These are phyloP conservation scores for Pleoardoris graminearum DNA, from an alignment of 2,329 filamentous ascomycete species.

Conservation along the genomic window DNA sequence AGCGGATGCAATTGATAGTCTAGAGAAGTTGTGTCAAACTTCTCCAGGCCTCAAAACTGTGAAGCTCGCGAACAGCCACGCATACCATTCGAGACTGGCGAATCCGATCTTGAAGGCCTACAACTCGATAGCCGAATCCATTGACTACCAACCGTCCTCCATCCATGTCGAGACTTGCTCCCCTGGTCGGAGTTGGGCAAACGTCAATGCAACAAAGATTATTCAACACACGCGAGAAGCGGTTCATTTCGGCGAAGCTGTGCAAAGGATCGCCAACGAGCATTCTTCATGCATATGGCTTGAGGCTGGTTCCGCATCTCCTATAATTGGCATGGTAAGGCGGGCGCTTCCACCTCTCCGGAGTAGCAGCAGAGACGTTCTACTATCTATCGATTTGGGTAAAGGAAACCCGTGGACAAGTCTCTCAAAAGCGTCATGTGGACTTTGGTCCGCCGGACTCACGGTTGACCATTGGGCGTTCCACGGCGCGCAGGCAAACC, in stretches of 20 bases:
- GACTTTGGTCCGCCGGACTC: slow-evolving; percentile 48
- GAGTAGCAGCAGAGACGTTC: neutral
- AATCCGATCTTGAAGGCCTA: slow-evolving; percentile 28
- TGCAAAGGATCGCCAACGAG: neutral
- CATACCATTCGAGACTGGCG: slow-evolving; percentile 36
- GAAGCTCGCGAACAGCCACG: slow-evolving; percentile 30
- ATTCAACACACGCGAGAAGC: slow-evolving; percentile 3
- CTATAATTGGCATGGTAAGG: slow-evolving; percentile 9
- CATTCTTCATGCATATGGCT: slow-evolving; percentile 6
- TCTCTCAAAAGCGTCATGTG: slow-evolving; percentile 27
- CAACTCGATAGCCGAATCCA: slow-evolving; percentile 19
- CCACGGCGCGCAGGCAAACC: slow-evolving; percentile 28
- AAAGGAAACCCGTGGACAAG: neutral
- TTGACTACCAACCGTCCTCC: neutral
- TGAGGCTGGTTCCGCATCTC: slow-evolving; percentile 4
- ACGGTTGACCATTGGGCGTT: slow-evolving; percentile 45
- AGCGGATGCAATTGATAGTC: slow-evolving; percentile 32
- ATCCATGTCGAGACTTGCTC: neutral
- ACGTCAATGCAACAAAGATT: neutral
- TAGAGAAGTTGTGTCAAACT: slow-evolving; percentile 11
- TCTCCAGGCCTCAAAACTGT: slow-evolving; percentile 16
- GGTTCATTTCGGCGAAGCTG: neutral
- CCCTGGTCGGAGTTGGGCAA: neutral
- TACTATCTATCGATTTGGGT: neutral
- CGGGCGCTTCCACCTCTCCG: neutral